Evolutionary conservation across 495 filamentous ascomycete genomes (phyloP).

Genomic region (Hyphodiscus hymeniophilus): DNA sequence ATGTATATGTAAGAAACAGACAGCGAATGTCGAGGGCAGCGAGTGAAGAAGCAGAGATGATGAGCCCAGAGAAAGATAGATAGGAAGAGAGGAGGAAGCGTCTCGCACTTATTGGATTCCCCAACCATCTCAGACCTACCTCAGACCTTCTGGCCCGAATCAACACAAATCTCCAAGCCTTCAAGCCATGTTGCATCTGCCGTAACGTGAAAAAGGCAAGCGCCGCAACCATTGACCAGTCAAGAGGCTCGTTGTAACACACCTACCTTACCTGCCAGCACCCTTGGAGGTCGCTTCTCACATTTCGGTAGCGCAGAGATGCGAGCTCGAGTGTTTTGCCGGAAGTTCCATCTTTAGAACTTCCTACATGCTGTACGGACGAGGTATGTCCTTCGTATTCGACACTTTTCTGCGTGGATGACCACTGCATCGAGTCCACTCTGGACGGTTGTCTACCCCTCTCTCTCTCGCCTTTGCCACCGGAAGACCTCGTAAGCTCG

Average conservation of each 20-base stretch:
- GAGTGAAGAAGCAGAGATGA: not conserved
- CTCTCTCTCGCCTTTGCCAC: not conserved
- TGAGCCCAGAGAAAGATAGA: constrained; percentile 1
- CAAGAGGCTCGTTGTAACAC: no score
- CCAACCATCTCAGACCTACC: not conserved
- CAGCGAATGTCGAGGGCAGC: constrained; percentile 5
- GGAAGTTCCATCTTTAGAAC: not conserved
- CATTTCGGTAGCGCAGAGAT: not conserved
- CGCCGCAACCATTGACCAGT: not conserved
- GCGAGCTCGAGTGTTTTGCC: not conserved
- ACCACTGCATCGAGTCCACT: not conserved
- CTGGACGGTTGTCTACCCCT: not conserved
- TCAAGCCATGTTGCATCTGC: not conserved
- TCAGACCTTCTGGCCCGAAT: not conserved
- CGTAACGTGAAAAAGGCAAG: not conserved
- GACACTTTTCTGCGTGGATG: not conserved
- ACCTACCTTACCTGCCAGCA: no score
- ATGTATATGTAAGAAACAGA: not conserved
- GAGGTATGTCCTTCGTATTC: constrained; percentile 2
- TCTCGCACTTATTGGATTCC: not conserved
- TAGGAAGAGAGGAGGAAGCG: not conserved
- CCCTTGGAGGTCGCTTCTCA: not conserved
- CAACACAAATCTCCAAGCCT: not conserved
- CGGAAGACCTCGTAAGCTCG: no score
- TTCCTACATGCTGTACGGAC: not conserved